Percentiles rank a stretch among this genome's conserved stretches.
phyloP scores from a whole-genome alignment of 106 monocot species.

The Iris macrosiphon region DNA sequence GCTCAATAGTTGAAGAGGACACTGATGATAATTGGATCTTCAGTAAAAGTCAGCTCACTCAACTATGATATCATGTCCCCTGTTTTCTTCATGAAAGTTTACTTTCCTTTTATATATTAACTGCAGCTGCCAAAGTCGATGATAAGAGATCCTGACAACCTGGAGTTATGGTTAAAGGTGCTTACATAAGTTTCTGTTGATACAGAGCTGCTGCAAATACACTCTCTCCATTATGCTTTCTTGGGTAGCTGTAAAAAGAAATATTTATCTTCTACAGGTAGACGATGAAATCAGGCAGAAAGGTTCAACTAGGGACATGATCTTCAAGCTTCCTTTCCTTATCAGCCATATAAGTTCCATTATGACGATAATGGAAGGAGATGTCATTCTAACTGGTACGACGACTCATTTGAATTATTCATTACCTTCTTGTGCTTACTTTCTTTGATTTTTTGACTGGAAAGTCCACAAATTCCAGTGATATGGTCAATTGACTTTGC shows the following conservation, averaged over 20 bases:
- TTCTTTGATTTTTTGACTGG: not conserved
- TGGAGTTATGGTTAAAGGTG: conserved; percentile 97
- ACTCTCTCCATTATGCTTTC: not conserved
- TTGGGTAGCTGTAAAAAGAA: not conserved
- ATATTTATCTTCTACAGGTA: conserved; percentile 43
- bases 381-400: conserved; percentile 85
- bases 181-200: conserved; percentile 5
- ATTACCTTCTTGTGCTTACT: not conserved
- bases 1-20: too few species aligned
- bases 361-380: conserved; percentile 72
- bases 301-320: conserved; percentile 96
- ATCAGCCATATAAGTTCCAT: conserved; percentile 80
- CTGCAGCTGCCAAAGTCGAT: conserved; percentile 69
- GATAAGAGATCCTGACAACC: conserved; percentile 65
- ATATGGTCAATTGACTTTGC: too few species aligned
- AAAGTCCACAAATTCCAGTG: too few species aligned
- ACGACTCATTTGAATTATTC: not conserved
- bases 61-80: too few species aligned
- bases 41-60: too few species aligned
- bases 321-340: conserved; percentile 87
- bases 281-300: conserved; percentile 83
- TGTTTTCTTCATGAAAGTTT: not conserved
- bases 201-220: too few species aligned
- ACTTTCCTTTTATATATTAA: not conserved
- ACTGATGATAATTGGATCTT: too few species aligned